Evolutionary conservation across 192 early-diverging fungal genomes (phyloP), one percentile per base, ranked within the genome.

Genomic region (Coemansia sp.): DNA sequence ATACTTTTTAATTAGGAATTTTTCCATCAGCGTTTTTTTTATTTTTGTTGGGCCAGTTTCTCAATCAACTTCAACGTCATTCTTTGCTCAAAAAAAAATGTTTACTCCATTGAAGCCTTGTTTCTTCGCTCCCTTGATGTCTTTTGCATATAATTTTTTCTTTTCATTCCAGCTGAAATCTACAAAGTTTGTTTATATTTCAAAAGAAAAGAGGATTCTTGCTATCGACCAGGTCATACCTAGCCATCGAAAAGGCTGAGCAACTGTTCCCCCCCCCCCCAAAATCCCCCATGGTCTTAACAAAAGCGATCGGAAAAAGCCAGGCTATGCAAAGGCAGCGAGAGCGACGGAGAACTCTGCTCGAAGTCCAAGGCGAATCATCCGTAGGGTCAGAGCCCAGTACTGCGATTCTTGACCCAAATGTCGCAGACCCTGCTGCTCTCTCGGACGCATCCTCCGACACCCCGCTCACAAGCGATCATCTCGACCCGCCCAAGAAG

Each of bases 301-400:
- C 62, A 48, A 70, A 63, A 41, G 62, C 68, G 7, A 22, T 46
- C 45, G 42, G 61, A 15, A 70, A 52, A 29, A 29, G 36, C 8
- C 17, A 29, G 45, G 68, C 68, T 9, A 52, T 70, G 56, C 54
- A 63, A 7, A 48, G 23, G 29, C 68, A 70, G 35, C 58, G 46
- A 35, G 50, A 63, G 55, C 55, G 68, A 11, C 68, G 34, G 29
- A 32, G 46, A 48, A 19, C 46, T 8, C 19, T 48, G 46, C n/a
- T 48, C 15, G 19, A 48, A 17, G n/a, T 17, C 46, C 46, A 48
- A 48, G 19, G 46, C 19, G 19, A 17, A 9, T 15, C 46, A 20
- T 20, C 46, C 46, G 15, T 4, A 7, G 4, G 6, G 6, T 15
- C 46, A 20, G 46, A 20, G 4, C 46, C 19, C 19, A 7, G 19